phyloP scores from a whole-genome alignment of 2,329 filamentous ascomycete genomes.

The Catunica adiposa region DNA sequence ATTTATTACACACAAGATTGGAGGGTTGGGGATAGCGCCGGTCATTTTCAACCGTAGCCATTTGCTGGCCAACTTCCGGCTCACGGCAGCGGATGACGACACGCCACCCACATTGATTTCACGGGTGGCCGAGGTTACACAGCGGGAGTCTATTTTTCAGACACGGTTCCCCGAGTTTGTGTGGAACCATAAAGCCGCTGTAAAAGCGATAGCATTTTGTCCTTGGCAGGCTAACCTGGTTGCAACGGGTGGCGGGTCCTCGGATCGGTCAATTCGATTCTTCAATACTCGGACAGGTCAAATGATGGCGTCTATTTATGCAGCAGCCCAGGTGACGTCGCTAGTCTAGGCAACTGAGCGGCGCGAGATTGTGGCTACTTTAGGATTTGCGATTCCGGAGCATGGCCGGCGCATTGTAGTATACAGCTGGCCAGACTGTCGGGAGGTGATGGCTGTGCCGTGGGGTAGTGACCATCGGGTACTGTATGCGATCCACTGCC shows the following conservation, averaged over 20 bases:
- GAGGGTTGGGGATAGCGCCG: constrained; percentile 2
- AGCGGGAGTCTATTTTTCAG: neutral
- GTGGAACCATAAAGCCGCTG: constrained; percentile 69
- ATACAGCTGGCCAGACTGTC: constrained; percentile 87
- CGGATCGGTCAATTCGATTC: constrained; percentile 92
- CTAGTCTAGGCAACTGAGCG: constrained; percentile 77
- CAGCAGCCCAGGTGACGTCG: constrained; percentile 82
- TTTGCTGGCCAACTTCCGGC: constrained; percentile 1
- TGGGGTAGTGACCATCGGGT: constrained; percentile 69
- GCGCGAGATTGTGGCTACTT: constrained; percentile 80
- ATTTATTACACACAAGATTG: constrained; percentile 26
- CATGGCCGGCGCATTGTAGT: constrained; percentile 81
- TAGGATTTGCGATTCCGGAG: constrained; percentile 82
- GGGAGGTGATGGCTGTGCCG: constrained; percentile 67
- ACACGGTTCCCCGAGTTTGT: constrained; percentile 31
- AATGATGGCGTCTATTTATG: constrained; percentile 75
- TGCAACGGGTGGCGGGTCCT: constrained; percentile 82
- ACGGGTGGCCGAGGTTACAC: neutral
- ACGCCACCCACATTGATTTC: constrained; percentile 4
- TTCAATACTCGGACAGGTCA: constrained; percentile 75
- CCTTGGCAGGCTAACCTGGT: constrained; percentile 80
- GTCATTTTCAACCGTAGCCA: neutral
- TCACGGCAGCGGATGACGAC: constrained; percentile 5
- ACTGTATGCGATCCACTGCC: constrained; percentile 76
- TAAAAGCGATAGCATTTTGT: constrained; percentile 94